Percentiles rank a stretch among this genome's conserved stretches.
These are phyloP conservation scores for Taxawa tesnikishii DNA, from an alignment of 2,329 filamentous ascomycete genomes.

Conservation along the genomic window DNA sequence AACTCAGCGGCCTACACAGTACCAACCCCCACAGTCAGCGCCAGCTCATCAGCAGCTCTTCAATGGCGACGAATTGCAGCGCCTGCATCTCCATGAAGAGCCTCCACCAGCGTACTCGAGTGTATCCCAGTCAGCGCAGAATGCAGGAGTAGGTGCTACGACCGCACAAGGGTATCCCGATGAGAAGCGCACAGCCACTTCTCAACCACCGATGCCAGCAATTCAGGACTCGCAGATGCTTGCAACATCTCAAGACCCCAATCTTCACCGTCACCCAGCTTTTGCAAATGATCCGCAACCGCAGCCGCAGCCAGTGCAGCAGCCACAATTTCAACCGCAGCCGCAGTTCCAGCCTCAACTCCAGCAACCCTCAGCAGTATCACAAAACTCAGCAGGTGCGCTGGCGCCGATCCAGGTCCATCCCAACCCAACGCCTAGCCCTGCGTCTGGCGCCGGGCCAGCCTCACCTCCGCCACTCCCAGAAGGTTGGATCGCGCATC, in stretches of 20 bases:
- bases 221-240: conserved; percentile 15
- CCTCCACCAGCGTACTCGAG: conserved; percentile 94
- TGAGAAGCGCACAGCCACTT: conserved; percentile 54
- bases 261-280: conserved; percentile 57
- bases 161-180: conserved; percentile 53
- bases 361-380: conserved; percentile 18
- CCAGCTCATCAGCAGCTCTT: conserved; percentile 26
- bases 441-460: conserved; percentile 42
- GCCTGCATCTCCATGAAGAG: conserved; percentile 67
- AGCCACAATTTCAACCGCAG: conserved; percentile 14
- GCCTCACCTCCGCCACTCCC: conserved; percentile 84
- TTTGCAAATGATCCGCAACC: conserved; percentile 67
- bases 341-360: conserved; percentile 33
- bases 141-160: conserved; percentile 30
- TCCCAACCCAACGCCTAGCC: conserved; percentile 21
- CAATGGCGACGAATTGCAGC: conserved; percentile 55
- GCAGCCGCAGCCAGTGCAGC: conserved; percentile 12
- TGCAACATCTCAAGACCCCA: conserved; percentile 14
- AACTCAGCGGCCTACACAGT: conserved; percentile 2
- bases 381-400: conserved; percentile 17
- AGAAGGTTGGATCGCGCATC: conserved; percentile 95
- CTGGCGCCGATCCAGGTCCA: conserved; percentile 29
- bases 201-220: conserved; percentile 23
- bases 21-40: neutral
- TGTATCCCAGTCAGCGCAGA: conserved; percentile 32